Conservation (phyloP, 2,329 filamentous ascomycete genomes). For the Grosmannia serpens region DNA sequence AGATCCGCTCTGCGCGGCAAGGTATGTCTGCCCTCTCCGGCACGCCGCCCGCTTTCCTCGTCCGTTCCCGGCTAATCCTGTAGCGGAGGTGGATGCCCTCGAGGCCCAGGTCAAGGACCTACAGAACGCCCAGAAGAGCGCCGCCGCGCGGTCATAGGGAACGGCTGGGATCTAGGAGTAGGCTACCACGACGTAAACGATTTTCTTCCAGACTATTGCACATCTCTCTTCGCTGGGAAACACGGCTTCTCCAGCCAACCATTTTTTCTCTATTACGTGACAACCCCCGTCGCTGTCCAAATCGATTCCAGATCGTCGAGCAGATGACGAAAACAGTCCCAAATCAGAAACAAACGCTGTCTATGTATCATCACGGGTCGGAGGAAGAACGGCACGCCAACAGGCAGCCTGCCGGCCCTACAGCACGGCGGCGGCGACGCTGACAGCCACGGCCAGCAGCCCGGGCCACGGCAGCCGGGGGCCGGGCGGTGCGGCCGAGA, state of each 20-base stretch:
- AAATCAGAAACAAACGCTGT: not conserved
- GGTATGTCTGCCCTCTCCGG: constrained; percentile 27
- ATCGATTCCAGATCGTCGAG: not conserved
- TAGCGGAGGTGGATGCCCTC: constrained; percentile 21
- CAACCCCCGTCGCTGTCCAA: no score
- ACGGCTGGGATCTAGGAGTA: no score
- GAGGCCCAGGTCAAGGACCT: constrained; percentile 27
- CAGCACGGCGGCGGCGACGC: not conserved
- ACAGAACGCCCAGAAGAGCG: constrained; percentile 8
- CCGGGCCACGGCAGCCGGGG: not conserved
- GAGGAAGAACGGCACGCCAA: no score
- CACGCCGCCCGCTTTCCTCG: not conserved
- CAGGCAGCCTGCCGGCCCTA: not conserved
- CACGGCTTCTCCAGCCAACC: no score
- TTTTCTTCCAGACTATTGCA: no score
- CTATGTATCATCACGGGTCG: not conserved
- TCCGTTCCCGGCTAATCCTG: not conserved
- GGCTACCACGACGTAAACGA: not conserved
- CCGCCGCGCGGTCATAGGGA: not conserved
- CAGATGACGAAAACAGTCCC: not conserved
- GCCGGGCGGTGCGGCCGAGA: constrained; percentile 19
- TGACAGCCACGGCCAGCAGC: not conserved
- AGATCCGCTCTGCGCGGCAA: constrained; percentile 48
- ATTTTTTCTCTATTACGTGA: no score
- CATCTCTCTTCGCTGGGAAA: no score